Evolutionary conservation across 2,329 filamentous ascomycete genomes (phyloP), one percentile per base, ranked within the genome.

Genomic region (Botrytis sinoallii): DNA sequence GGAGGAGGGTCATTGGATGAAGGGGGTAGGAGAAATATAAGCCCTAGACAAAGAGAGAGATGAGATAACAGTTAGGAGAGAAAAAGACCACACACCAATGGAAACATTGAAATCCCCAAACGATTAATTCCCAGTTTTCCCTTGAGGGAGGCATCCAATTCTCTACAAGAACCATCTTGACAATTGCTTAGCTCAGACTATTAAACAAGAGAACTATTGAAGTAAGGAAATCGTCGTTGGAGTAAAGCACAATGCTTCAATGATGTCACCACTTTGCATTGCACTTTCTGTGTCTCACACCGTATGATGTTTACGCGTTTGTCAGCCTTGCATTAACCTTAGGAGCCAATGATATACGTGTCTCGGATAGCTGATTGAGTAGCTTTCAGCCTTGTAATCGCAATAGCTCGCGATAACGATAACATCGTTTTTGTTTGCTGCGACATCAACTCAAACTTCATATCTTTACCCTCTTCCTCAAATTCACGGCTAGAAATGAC

Each of bases 121-220:
- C 80, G 16, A 90, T 81, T 42, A 84, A 77, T 71, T 89, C 84
- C 81, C 88, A 91, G 81, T 90, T 86, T 77, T 88, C 86, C 77
- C 85, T 84, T 73, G 85, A 88, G 8, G 89, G 89, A 25, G 89
- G 89, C 75, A 89, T 60, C 80, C 80, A 82, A 57, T 79, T 77
- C 46, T 81, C 73, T 46, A 80, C 61, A 4, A 81, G 63, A 5
- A 75, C 78, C 80, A 81, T 81, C 32, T 59, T 75, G 16, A 60
- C 14, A 32, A 42, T 20, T 25, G 10, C 59, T 18, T 48, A 10
- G 16, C 42, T 22, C 25, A 35, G 46, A 38, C 14, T 68, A 25
- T n/a, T 20, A 20, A 35, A 12, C 1, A 32, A 3, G 8, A 42
- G 12, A 18, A 12, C 8, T 18, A 32, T 42, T 44, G 38, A 66